Conservation (phyloP, 2,329 filamentous ascomycete genomes). For the Chaetomiaceae sp. region DNA sequence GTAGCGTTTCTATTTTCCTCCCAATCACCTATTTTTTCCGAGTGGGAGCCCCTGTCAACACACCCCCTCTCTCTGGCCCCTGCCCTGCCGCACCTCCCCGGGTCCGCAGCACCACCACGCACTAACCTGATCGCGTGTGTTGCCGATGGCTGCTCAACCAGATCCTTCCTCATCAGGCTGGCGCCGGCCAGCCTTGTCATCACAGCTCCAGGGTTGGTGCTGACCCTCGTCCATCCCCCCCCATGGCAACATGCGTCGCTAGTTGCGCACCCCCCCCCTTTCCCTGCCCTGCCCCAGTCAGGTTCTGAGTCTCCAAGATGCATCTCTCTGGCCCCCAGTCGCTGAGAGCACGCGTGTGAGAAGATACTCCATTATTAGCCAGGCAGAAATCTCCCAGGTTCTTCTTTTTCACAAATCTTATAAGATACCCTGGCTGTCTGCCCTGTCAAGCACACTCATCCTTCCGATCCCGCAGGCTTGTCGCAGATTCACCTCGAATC, state of each 20-base stretch:
- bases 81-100: conserved; percentile 14
- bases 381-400: conserved; percentile 26
- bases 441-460: conserved; percentile 20
- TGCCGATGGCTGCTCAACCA: conserved; percentile 12
- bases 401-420: conserved; percentile 24
- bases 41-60: conserved; percentile 9
- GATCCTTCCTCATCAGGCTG: conserved; percentile 25
- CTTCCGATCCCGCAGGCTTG: conserved; percentile 19
- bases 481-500: conserved; percentile 20
- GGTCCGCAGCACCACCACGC: conserved; percentile 11
- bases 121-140: conserved; percentile 16
- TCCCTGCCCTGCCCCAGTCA: conserved; percentile 17
- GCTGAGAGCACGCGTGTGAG: conserved; percentile 16
- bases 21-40: conserved; percentile 24
- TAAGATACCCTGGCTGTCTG: conserved; percentile 26
- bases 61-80: conserved; percentile 14
- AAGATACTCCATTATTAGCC: conserved; percentile 26
- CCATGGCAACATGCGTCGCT: conserved; percentile 11
- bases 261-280: conserved; percentile 15
- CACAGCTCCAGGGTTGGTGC: conserved; percentile 10
- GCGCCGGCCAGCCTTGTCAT: conserved; percentile 19
- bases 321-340: conserved; percentile 23
- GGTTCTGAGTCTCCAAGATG: conserved; percentile 20
- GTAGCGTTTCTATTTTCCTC: conserved; percentile 26
- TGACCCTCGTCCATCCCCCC: conserved; percentile 17